phyloP scores from a whole-genome alignment of 2,329 filamentous ascomycete species.

The Stemphylium beticola region DNA sequence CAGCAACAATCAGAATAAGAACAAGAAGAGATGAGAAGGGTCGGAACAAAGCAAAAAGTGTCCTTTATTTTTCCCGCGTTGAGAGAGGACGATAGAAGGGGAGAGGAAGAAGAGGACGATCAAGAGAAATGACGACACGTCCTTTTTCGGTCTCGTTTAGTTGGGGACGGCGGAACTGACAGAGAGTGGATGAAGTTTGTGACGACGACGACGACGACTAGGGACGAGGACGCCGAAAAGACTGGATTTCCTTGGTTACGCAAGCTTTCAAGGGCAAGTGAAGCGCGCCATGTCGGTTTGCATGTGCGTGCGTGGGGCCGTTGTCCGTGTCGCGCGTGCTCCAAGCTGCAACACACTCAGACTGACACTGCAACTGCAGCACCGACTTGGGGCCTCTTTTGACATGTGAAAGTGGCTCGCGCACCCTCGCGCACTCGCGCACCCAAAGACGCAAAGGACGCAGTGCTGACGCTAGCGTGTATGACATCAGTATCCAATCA shows the following conservation, averaged over 20 bases:
- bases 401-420: slow-evolving; percentile 20
- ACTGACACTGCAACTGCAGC: not conserved
- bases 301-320: slow-evolving; percentile 20
- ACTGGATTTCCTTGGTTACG: slow-evolving; percentile 7
- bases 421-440: no score
- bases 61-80: not conserved
- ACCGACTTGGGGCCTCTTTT: not conserved
- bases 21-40: not conserved
- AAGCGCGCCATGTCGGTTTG: slow-evolving; percentile 13
- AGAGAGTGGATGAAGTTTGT: no score
- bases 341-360: not conserved
- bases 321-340: slow-evolving; percentile 13
- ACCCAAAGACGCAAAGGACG: no score
- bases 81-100: no score
- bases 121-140: no score
- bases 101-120: no score
- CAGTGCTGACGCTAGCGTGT: not conserved
- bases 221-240: not conserved
- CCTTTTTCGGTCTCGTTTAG: no score
- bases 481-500: slow-evolving; percentile 20
- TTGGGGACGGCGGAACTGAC: no score
- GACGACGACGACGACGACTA: not conserved
- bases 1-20: not conserved
- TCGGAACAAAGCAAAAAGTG: not conserved
- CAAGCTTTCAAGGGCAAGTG: slow-evolving; percentile 17